Evolutionary conservation across 306 rosid genomes (phyloP).

Genomic region (Trifolium subterraneum): DNA sequence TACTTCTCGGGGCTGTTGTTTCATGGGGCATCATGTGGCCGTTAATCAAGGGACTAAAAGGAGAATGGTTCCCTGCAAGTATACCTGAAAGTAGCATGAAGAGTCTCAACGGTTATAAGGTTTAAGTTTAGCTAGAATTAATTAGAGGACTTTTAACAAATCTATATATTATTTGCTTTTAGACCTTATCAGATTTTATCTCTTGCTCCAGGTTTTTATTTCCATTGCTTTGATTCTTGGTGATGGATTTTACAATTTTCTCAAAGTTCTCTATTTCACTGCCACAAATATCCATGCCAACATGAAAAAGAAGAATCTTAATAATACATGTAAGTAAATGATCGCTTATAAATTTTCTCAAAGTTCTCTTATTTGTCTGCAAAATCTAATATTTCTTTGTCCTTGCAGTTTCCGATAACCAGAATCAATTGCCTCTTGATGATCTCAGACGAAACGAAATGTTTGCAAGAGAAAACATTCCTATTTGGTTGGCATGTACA

Average conservation of each 20-base stretch:
- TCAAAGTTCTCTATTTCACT: constrained; percentile 76
- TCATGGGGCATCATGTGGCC: constrained; percentile 99
- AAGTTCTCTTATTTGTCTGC: not conserved
- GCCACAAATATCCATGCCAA: constrained; percentile 56
- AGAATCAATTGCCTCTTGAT: constrained; percentile 52
- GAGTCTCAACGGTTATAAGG: constrained; percentile 97
- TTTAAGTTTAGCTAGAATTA: constrained; percentile 34
- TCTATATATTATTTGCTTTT: constrained; percentile 19
- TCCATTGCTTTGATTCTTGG: constrained; percentile 93
- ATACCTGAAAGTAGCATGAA: constrained; percentile 88
- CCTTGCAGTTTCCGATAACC: constrained; percentile 57
- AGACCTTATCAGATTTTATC: constrained; percentile 14
- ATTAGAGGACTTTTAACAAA: not conserved
- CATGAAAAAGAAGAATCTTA: constrained; percentile 55
- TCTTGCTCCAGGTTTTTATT: constrained; percentile 76
- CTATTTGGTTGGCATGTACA: constrained; percentile 74
- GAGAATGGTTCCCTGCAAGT: constrained; percentile 87
- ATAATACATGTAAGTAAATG: constrained; percentile 57
- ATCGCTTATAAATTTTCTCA: constrained; percentile 8
- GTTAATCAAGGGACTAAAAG: constrained; percentile 73
- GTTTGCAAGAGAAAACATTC: constrained; percentile 80
- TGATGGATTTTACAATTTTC: constrained; percentile 93
- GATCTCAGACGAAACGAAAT: constrained; percentile 80
- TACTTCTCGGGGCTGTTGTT: constrained; percentile 90
- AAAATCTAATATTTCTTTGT: constrained; percentile 36